Evolutionary conservation across 2,329 filamentous ascomycete species (phyloP).

Genomic region (Clonostachys rosea): DNA sequence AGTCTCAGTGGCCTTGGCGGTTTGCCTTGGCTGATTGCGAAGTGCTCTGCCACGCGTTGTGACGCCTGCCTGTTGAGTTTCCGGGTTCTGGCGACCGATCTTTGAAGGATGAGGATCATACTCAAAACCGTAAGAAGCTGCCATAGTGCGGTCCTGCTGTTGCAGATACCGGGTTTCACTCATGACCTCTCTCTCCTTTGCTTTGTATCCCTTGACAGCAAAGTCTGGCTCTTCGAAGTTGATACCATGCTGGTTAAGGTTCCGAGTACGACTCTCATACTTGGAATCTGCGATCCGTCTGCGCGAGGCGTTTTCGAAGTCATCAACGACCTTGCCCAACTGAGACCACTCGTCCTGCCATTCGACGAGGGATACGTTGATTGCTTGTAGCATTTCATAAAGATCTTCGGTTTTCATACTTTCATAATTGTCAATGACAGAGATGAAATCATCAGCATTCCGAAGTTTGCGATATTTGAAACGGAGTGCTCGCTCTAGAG

Average conservation of each 20-base stretch:
- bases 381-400: slow-evolving; percentile 34
- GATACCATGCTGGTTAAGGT: slow-evolving; percentile 30
- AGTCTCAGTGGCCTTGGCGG: slow-evolving; percentile 53
- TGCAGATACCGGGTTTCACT: slow-evolving; percentile 41
- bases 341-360: slow-evolving; percentile 52
- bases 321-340: slow-evolving; percentile 45
- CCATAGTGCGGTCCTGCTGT: slow-evolving; percentile 53
- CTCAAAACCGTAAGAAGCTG: slow-evolving; percentile 55
- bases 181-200: slow-evolving; percentile 35
- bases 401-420: slow-evolving; percentile 41
- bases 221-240: slow-evolving; percentile 47
- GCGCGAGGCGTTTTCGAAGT: slow-evolving; percentile 51
- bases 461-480: slow-evolving; percentile 46
- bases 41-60: slow-evolving; percentile 47
- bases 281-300: slow-evolving; percentile 43
- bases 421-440: slow-evolving; percentile 43
- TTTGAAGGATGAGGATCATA: slow-evolving; percentile 54
- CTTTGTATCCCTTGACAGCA: slow-evolving; percentile 47
- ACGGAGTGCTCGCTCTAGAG: slow-evolving; percentile 15
- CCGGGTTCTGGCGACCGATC: slow-evolving; percentile 54
- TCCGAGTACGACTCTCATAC: slow-evolving; percentile 37
- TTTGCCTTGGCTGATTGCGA: slow-evolving; percentile 52
- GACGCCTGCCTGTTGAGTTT: slow-evolving; percentile 44
- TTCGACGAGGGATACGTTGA: slow-evolving; percentile 38
- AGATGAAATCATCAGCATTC: slow-evolving; percentile 41